A percentile compares a stretch with the other conserved stretches of the same genome.
Evolutionary conservation across 2,329 filamentous ascomycete species (phyloP).

Genomic region (Xylariales sp.): DNA sequence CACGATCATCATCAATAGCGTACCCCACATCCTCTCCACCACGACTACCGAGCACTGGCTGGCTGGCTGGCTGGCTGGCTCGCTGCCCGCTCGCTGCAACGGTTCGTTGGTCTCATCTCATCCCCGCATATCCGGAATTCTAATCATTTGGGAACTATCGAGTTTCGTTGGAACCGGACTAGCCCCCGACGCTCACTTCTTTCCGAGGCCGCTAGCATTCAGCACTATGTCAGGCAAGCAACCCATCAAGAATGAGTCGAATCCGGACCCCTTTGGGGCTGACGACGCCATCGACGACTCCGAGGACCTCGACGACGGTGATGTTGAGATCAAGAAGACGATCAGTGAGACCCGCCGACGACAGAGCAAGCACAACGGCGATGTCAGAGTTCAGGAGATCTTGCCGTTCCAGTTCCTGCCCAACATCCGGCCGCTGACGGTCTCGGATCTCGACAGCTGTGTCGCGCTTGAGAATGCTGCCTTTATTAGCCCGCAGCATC

Average conservation of each 20-base stretch:
- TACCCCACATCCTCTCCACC: too few species aligned
- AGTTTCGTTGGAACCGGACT: too few species aligned
- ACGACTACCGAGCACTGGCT: too few species aligned
- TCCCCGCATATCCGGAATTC: too few species aligned
- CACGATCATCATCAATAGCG: too few species aligned
- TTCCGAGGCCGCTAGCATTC: too few species aligned
- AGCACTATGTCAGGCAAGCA: constrained; percentile 1
- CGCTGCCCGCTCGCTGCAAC: too few species aligned
- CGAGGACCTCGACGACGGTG: constrained; percentile 34
- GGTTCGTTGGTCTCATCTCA: too few species aligned
- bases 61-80: too few species aligned
- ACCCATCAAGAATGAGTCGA: background rate
- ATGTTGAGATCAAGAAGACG: constrained; percentile 32
- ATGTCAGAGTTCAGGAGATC: constrained; percentile 36
- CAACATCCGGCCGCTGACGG: constrained; percentile 67
- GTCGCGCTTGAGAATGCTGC: constrained; percentile 51
- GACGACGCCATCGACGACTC: constrained; percentile 34
- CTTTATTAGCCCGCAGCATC: constrained; percentile 44
- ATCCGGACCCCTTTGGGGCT: constrained; percentile 6
- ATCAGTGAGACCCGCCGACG: constrained; percentile 34
- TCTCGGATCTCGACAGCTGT: constrained; percentile 59
- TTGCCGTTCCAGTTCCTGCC: constrained; percentile 61
- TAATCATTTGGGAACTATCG: too few species aligned
- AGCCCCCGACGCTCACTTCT: too few species aligned
- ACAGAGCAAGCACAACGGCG: constrained; percentile 25